A percentile compares a stretch with the other conserved stretches of the same genome.
phyloP scores from a whole-genome alignment of 768 basidiomycete genomes.

The Goffeauzyma gilvescens region DNA sequence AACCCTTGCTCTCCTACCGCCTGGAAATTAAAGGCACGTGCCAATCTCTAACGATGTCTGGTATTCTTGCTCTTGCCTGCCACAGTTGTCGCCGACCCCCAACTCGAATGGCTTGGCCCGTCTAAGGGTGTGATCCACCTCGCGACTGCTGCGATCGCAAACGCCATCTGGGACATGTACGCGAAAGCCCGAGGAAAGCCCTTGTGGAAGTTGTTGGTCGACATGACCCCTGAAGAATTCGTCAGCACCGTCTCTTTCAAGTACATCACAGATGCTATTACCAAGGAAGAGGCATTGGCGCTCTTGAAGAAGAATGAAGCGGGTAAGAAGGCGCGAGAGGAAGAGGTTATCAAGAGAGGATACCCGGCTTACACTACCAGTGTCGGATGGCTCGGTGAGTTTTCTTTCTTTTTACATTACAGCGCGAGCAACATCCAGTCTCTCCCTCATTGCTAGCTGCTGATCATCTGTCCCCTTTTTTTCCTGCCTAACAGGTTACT shows the following conservation, averaged over 20 bases:
- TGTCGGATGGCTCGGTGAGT: constrained; percentile 60
- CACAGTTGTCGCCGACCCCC: constrained; percentile 61
- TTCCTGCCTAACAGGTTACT: no score
- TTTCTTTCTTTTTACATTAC: not conserved
- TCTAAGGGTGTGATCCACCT: constrained; percentile 92
- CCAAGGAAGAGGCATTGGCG: constrained; percentile 66
- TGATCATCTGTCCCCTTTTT: constrained; percentile 26
- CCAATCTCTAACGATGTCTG: not conserved
- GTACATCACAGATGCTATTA: constrained; percentile 86
- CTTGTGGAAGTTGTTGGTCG: constrained; percentile 79
- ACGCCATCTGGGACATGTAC: constrained; percentile 76
- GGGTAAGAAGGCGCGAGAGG: constrained; percentile 60
- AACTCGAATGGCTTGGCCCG: constrained; percentile 84
- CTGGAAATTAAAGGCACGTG: not conserved
- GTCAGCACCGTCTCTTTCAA: constrained; percentile 59
- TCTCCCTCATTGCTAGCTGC: not conserved
- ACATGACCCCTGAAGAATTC: constrained; percentile 51
- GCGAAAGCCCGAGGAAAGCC: constrained; percentile 49
- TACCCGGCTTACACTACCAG: constrained; percentile 91
- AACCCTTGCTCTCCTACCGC: not conserved
- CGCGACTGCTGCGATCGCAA: constrained; percentile 70
- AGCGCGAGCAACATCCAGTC: not conserved
- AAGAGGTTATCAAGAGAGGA: constrained; percentile 47
- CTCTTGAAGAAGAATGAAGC: constrained; percentile 61
- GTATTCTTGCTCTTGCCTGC: not conserved